Evolutionary conservation across 129 eudicot genomes (phyloP).

Genomic region (Saussurea involucrata): DNA sequence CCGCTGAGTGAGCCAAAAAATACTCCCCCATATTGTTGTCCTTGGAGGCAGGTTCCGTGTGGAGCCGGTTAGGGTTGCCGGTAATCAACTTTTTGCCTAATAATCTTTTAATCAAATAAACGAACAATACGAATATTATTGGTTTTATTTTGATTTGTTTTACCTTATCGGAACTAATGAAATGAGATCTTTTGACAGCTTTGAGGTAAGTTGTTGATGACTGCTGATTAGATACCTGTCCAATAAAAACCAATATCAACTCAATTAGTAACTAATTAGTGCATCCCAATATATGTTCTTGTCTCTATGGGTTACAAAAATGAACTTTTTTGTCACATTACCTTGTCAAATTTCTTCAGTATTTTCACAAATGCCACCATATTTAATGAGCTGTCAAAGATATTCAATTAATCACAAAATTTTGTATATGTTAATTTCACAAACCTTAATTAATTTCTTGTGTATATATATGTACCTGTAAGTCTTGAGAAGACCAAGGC

Average conservation of each 20-base stretch:
- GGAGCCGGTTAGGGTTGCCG: no score
- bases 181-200: conserved; percentile 72
- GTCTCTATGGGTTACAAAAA: background rate
- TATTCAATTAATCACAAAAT: conserved; percentile 5
- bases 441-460: background rate
- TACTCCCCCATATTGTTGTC: no score
- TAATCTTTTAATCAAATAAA: background rate
- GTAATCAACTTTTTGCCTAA: no score
- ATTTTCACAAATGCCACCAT: conserved; percentile 94
- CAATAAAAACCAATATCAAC: background rate
- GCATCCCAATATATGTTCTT: background rate
- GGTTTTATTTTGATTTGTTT: background rate
- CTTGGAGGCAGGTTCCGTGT: no score
- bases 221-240: conserved; percentile 68
- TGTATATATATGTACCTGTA: conserved; percentile 50
- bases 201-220: conserved; percentile 74
- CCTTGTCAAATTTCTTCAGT: conserved; percentile 95
- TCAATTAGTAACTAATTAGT: background rate
- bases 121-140: background rate
- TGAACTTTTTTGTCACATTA: conserved; percentile 7
- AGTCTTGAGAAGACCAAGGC: conserved; percentile 82
- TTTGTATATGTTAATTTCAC: background rate
- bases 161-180: conserved; percentile 95
- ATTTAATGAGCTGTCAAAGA: conserved; percentile 74
- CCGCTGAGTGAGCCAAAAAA: no score